Conservation (phyloP, 139 green algal species). For the Choricystis sp. region DNA sequence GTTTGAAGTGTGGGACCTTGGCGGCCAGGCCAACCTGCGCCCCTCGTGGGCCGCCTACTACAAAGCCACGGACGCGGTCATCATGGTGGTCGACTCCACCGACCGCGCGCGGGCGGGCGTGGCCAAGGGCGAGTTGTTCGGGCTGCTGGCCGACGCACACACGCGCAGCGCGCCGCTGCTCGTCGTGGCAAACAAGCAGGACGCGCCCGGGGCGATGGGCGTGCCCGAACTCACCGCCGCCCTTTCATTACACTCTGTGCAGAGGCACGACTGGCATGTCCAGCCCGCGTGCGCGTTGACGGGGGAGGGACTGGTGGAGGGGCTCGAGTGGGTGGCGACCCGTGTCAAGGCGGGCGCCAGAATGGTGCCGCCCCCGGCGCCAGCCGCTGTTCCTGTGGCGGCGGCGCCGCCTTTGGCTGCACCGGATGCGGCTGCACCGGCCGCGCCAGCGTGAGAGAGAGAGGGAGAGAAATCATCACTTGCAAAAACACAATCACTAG, state of each 20-base stretch:
- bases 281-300: slow-evolving; percentile 45
- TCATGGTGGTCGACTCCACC: slow-evolving; percentile 69
- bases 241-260: slow-evolving; percentile 27
- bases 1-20: slow-evolving; percentile 82
- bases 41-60: slow-evolving; percentile 82
- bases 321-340: slow-evolving; percentile 53
- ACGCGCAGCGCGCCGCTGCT: slow-evolving; percentile 43
- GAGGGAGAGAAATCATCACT: no score
- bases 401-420: no score
- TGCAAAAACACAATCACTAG: neutral
- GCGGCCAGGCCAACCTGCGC: slow-evolving; percentile 69
- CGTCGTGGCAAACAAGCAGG: slow-evolving; percentile 85
- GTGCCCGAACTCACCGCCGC: slow-evolving; percentile 47
- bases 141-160: slow-evolving; percentile 53
- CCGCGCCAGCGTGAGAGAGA: no score
- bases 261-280: slow-evolving; percentile 31
- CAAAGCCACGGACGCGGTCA: slow-evolving; percentile 58
- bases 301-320: slow-evolving; percentile 48
- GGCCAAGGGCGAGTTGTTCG: slow-evolving; percentile 56
- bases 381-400: neutral
- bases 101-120: slow-evolving; percentile 64
- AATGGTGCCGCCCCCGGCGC: neutral
- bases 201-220: slow-evolving; percentile 45
- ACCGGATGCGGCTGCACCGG: neutral
- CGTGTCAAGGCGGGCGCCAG: slow-evolving; percentile 13